phyloP scores from a whole-genome alignment of 768 basidiomycete genomes.

The Tulasnella sp. region DNA sequence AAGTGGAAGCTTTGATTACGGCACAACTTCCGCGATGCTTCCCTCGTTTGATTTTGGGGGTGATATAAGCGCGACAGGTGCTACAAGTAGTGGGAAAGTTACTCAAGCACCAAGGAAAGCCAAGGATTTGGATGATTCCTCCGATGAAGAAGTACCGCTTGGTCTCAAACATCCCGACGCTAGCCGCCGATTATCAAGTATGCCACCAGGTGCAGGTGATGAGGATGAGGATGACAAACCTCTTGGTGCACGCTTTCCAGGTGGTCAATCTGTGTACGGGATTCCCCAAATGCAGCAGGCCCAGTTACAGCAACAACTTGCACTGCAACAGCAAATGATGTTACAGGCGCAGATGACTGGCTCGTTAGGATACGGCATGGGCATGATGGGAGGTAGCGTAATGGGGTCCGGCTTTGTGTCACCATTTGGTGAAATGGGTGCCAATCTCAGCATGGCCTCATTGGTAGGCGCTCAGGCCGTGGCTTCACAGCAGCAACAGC shows the following conservation, averaged over 20 bases:
- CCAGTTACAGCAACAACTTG: conserved; percentile 52
- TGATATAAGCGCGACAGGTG: background rate
- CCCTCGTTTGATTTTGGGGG: background rate
- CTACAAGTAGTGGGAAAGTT: conserved; percentile 21
- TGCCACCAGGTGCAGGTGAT: background rate
- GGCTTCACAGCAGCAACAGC: conserved; percentile 2
- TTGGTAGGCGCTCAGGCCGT: background rate
- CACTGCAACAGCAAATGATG: conserved; percentile 54
- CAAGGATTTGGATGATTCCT: conserved; percentile 22
- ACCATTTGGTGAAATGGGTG: no score
- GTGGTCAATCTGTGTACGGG: conserved; percentile 1
- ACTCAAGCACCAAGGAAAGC: no score
- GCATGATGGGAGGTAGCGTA: conserved; percentile 34
- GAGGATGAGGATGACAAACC: conserved; percentile 50
- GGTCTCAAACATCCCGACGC: conserved; percentile 14
- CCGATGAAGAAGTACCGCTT: conserved; percentile 18
- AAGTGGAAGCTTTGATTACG: no score
- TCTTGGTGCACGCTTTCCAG: conserved; percentile 39
- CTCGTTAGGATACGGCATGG: conserved; percentile 54
- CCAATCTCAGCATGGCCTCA: conserved; percentile 28
- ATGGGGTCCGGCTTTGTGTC: conserved; percentile 51
- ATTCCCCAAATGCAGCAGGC: conserved; percentile 16
- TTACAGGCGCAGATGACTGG: conserved; percentile 64
- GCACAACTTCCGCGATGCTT: no score
- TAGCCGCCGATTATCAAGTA: conserved; percentile 5